Base-by-base conservation (phyloP, 371 early-diverging fungal species). In the Mortierella sp. region DNA sequence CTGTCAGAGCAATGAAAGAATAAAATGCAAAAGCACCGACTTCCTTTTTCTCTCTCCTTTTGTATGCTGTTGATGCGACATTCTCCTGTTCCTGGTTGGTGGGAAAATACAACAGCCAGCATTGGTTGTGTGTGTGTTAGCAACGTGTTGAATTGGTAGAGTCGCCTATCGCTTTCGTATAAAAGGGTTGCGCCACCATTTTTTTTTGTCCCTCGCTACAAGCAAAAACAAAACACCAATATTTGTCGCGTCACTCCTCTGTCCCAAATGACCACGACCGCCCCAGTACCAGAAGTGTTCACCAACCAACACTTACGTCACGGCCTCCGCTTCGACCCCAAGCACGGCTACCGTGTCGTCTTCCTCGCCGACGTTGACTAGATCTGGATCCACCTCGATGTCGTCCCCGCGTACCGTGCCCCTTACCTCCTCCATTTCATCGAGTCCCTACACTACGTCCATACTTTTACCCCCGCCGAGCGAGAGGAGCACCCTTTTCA, bases 1-100 rank as follows among this genome's bases (percentile, higher is more conserved):
- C 68, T 68, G 68, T 68, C 41, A 68, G 68, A 68, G 68, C 68
- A 38, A 68, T 68, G 68, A 68, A 68, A 68, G 68, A 68, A 68
- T 68, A 68, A 68, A 68, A 68, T 68, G 68, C 68, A 68, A 68
- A 63, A 68, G 68, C 68, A 68, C 38, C 68, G 68, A 68, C 41
- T 68, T 41, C 68, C 63, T 14, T 41, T 41, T 38, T 68, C 68
- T 68, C 41, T 8, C 21, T 35, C 7, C 1, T 24, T 16, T 32
- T 65, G 24, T 12, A 27, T 56, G 27, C 14, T 63, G 18, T 60
- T 29, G 6, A 14, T 14, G 6, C 32, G 60, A 60, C 14, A 46
- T 12, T 60, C 58, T 32, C 14, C 32, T 60, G 32, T 60, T 63
- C 35, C 16, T 18, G 63, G 63, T 12, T 63, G 29, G 60, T 63